Conservation (phyloP, 2,329 filamentous ascomycete species). For the Colletotrichum eleusines region DNA sequence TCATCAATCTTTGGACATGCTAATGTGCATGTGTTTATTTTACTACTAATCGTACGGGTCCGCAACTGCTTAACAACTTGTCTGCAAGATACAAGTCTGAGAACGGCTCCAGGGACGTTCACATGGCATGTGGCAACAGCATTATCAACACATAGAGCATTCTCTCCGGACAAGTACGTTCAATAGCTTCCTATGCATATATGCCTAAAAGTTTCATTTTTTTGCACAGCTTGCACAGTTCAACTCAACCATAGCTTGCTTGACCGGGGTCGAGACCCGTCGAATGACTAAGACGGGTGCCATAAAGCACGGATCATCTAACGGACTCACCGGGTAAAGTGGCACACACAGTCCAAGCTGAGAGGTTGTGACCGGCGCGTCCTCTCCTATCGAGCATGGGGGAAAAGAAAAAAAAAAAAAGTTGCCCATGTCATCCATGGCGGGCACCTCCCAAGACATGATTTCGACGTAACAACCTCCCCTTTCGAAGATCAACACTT, state of each 20-base stretch:
- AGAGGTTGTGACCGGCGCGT: conserved; percentile 33
- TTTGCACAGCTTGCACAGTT: background rate
- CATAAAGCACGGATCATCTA: background rate
- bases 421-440: conserved; percentile 36
- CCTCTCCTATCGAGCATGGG: conserved; percentile 19
- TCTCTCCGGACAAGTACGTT: background rate
- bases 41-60: background rate
- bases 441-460: conserved; percentile 21
- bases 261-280: background rate
- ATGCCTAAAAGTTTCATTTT: background rate
- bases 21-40: background rate
- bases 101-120: background rate
- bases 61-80: background rate
- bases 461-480: conserved; percentile 13
- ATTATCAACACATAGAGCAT: background rate
- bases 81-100: background rate
- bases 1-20: background rate
- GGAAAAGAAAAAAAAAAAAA: conserved; percentile 27
- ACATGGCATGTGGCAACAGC: background rate
- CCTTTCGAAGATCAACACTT: background rate
- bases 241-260: background rate
- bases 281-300: background rate
- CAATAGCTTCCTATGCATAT: background rate
- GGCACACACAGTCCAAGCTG: conserved; percentile 25
- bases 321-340: conserved; percentile 13